Evolutionary conservation across 106 monocot species (phyloP).

Genomic region (Cymbidium sinense): DNA sequence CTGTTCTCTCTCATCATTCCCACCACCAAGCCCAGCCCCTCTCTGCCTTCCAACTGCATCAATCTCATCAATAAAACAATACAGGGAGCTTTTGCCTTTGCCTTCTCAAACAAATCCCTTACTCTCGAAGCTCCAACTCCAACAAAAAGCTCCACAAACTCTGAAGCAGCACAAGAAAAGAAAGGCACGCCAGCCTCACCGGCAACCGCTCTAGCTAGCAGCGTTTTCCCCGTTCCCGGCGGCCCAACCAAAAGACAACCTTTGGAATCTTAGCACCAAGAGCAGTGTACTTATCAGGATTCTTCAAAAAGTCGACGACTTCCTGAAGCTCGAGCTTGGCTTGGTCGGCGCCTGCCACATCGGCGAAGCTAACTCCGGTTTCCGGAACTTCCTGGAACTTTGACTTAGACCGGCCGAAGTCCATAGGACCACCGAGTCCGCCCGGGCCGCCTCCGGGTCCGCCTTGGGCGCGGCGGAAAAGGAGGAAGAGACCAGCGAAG

Average conservation of each 20-base stretch:
- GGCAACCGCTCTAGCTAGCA: constrained; percentile 85
- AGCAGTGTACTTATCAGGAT: constrained; percentile 98
- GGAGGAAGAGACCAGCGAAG: constrained; percentile 89
- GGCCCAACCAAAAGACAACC: constrained; percentile 95
- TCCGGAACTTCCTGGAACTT: constrained; percentile 99
- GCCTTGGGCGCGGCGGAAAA: constrained; percentile 89
- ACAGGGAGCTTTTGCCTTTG: constrained; percentile 95
- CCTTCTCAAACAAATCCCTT: constrained; percentile 96
- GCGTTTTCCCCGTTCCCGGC: constrained; percentile 31
- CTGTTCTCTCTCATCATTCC: constrained; percentile 98
- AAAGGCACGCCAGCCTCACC: constrained; percentile 98
- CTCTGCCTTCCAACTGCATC: constrained; percentile 96
- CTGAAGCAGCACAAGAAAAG: constrained; percentile 91
- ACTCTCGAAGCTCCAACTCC: constrained; percentile 98
- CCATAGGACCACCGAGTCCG: constrained; percentile 95
- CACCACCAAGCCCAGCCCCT: constrained; percentile 89
- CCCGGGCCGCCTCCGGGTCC: constrained; percentile 85
- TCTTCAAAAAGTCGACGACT: constrained; percentile 97
- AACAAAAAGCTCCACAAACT: constrained; percentile 96
- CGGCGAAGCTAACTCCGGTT: constrained; percentile 79
- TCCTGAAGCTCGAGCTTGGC: constrained; percentile 99
- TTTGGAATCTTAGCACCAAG: constrained; percentile 96
- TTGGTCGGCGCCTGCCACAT: constrained; percentile 97
- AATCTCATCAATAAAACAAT: constrained; percentile 99
- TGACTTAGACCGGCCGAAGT: constrained; percentile 67